Evolutionary conservation across 2,329 filamentous ascomycete genomes (phyloP), one percentile per base, ranked within the genome.

Genomic region (Ophiostoma sp.): DNA sequence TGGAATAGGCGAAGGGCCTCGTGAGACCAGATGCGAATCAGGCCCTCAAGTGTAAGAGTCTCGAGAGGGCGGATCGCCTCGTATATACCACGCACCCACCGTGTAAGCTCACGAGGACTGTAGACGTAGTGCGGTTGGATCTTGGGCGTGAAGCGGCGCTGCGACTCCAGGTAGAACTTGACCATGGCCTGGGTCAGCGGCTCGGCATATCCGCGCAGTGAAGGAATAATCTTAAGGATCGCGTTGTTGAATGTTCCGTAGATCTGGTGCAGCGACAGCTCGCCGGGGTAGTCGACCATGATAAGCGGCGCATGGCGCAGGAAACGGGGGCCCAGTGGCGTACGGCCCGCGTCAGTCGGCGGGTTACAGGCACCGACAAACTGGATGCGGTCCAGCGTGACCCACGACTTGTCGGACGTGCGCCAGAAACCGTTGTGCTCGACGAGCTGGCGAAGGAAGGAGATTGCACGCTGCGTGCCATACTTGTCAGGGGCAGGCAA

Each of bases 361-460:
- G 95, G 96, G 79, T 99, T 99, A 78, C 95, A 99, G 75, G 95
- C 95, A 74, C 95, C 95, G 67, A 99, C 96, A 73, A 99, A 99
- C 76, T 99, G 95, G 75, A 99, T 98, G 62, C 96, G 90, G 76
- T 99, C 96, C 27, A 99, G 86, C 5, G 92, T 96, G 66, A 99
- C 95, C 95, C 95, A 99, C 4, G 91, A 93, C 81, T 97, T 97
- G 80, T 98, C 96, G 0, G 91, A 91, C 0, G 96, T 97, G 73
- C 94, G 87, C 96, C 96, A 99, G 85, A 99, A 99, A 42, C 95
- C 95, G 74, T 98, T 98, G 76, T 99, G 95, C 78, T 99, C 95
- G 65, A 99, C 93, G 71, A 99, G 87, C 77, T 99, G 95, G 74
- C 96, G 89, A 73, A 99, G 79, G 85, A 99, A 99, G 5, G 95